phyloP scores from a whole-genome alignment of 2,329 filamentous ascomycete genomes.

The Pestalotiopsis sp. region DNA sequence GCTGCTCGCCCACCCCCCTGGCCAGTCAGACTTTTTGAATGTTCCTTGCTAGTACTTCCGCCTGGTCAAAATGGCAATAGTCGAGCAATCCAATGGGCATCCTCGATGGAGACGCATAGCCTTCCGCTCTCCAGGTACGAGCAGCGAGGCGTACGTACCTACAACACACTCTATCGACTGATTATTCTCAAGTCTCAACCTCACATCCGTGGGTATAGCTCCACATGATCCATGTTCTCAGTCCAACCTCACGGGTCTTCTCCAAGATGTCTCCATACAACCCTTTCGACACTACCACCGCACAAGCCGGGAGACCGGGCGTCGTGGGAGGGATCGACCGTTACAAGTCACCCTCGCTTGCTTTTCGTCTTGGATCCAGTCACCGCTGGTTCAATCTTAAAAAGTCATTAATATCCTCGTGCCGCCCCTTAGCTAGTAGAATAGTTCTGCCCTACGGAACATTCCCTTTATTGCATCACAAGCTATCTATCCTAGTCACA shows the following conservation, averaged over 20 bases:
- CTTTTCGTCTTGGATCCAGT: constrained; percentile 31
- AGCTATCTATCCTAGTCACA: neutral
- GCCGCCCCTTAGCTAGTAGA: constrained; percentile 23
- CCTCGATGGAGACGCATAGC: neutral
- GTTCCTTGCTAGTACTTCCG: neutral
- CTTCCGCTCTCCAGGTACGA: neutral
- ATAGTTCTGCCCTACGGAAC: constrained; percentile 11
- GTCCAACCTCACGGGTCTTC: constrained; percentile 10
- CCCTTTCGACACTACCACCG: constrained; percentile 8
- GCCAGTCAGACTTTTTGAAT: neutral
- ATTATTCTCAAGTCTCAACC: neutral
- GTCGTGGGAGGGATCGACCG: constrained; percentile 15
- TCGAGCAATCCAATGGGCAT: neutral
- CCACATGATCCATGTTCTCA: constrained; percentile 7
- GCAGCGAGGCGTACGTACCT: constrained; percentile 2
- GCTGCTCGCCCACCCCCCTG: neutral
- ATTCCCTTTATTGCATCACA: constrained; percentile 7
- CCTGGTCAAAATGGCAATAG: neutral
- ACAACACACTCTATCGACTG: constrained; percentile 7
- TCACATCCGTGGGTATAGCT: constrained; percentile 9
- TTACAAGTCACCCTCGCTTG: constrained; percentile 27
- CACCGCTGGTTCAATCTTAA: constrained; percentile 34
- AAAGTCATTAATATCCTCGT: constrained; percentile 33
- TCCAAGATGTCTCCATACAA: constrained; percentile 7
- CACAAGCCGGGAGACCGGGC: constrained; percentile 11